These are phyloP conservation scores for Pleurotus pulmonarius DNA, from an alignment of 768 basidiomycete genomes.

Conservation along the genomic window DNA sequence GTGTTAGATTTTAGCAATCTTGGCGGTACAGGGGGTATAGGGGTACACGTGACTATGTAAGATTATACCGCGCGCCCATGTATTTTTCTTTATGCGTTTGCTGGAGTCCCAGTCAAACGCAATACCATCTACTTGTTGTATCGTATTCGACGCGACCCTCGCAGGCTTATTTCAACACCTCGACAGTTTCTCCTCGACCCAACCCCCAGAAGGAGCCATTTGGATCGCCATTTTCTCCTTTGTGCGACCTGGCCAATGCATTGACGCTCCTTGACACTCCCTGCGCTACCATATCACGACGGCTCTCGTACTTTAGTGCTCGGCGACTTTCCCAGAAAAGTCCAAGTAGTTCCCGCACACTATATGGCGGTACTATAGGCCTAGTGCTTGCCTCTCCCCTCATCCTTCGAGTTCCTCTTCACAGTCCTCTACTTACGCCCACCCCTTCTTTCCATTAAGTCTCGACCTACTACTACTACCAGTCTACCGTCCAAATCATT, in stretches of 20 bases:
- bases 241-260: background rate
- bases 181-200: background rate
- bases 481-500: background rate
- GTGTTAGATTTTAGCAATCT: too few relatives aligned
- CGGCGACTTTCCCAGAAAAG: background rate
- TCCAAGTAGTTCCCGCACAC: background rate
- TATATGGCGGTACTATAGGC: background rate
- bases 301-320: background rate
- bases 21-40: too few relatives aligned
- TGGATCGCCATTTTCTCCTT: background rate
- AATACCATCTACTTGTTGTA: too few relatives aligned
- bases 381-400: background rate
- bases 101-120: too few relatives aligned
- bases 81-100: too few relatives aligned
- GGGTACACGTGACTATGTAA: too few relatives aligned
- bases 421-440: background rate
- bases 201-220: background rate
- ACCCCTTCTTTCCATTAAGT: background rate
- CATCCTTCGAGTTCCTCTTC: background rate
- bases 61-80: too few relatives aligned
- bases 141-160: too few relatives aligned
- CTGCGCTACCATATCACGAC: background rate
- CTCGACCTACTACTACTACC: background rate
- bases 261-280: background rate
- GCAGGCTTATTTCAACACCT: too few relatives aligned